These are phyloP conservation scores for Sporothrix humicola DNA, from an alignment of 2,329 filamentous ascomycete species.

Conservation along the genomic window DNA sequence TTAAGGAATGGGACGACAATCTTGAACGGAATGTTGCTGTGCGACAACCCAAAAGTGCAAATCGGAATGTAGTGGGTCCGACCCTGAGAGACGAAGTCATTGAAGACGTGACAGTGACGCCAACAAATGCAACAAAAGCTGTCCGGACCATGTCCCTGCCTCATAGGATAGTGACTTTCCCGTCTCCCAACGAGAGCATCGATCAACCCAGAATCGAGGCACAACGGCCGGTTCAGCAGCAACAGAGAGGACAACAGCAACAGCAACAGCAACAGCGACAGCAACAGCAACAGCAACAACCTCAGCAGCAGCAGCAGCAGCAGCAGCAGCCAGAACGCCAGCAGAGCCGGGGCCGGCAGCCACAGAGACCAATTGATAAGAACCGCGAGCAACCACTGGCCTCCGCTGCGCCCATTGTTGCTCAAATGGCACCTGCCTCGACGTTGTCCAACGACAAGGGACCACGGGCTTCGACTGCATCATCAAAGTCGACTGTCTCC, in stretches of 20 bases:
- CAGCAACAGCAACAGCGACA: slow-evolving; percentile 43
- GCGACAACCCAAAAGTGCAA: slow-evolving; percentile 51
- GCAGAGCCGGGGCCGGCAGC: slow-evolving; percentile 4
- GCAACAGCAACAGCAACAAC: slow-evolving; percentile 40
- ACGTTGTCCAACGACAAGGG: slow-evolving; percentile 48
- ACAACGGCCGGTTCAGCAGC: slow-evolving; percentile 32
- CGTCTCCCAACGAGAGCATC: slow-evolving; percentile 46
- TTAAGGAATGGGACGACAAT: slow-evolving; percentile 62
- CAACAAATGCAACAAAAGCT: slow-evolving; percentile 59
- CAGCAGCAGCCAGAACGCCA: background rate
- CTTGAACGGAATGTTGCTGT: slow-evolving; percentile 60
- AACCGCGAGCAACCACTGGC: background rate
- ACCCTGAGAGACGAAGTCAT: slow-evolving; percentile 48
- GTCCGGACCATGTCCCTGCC: slow-evolving; percentile 55
- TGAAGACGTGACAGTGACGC: slow-evolving; percentile 55
- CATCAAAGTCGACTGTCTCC: slow-evolving; percentile 60
- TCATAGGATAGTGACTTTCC: slow-evolving; percentile 49
- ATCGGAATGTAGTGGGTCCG: slow-evolving; percentile 37
- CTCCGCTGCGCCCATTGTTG: slow-evolving; percentile 32
- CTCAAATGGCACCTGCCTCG: slow-evolving; percentile 39
- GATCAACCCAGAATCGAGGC: slow-evolving; percentile 37
- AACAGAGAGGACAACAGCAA: slow-evolving; percentile 36
- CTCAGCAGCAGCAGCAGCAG: background rate
- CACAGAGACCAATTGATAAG: background rate
- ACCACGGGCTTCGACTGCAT: slow-evolving; percentile 60